phyloP scores from a whole-genome alignment of 257 asterid genomes.

The Salvia splendens region DNA sequence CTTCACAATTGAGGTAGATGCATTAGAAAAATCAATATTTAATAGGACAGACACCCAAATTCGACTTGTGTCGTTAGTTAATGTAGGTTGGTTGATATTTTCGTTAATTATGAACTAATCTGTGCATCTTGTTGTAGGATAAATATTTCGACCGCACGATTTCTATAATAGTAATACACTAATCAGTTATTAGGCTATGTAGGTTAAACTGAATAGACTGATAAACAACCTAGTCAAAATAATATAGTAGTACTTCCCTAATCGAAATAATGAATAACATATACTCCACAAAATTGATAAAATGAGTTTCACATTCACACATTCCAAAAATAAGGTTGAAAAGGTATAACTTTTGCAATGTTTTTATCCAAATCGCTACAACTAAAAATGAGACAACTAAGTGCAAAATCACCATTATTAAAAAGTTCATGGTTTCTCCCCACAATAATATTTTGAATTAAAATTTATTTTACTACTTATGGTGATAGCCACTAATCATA shows the following conservation, averaged over 20 bases:
- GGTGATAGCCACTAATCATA: background rate
- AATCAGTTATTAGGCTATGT: slow-evolving; percentile 1
- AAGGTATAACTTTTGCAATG: no score
- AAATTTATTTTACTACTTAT: background rate
- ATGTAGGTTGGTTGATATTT: background rate
- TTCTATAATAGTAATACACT: background rate
- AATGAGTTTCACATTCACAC: no score
- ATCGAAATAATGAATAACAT: no score
- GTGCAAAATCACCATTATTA: background rate
- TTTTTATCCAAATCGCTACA: background rate
- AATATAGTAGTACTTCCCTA: no score
- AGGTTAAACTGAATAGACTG: background rate
- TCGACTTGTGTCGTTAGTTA: slow-evolving; percentile 21
- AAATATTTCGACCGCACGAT: background rate
- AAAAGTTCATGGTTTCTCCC: background rate
- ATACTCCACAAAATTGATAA: no score
- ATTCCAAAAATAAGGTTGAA: no score
- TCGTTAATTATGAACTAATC: background rate
- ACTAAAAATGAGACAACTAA: background rate
- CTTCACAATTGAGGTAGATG: background rate
- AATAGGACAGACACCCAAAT: background rate
- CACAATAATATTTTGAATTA: background rate
- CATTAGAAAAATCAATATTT: background rate
- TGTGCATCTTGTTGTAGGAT: background rate
- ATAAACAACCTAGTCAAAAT: background rate